These are phyloP conservation scores for Oryza longistaminata DNA, from an alignment of 176 grass and related monocot species.

Conservation along the genomic window DNA sequence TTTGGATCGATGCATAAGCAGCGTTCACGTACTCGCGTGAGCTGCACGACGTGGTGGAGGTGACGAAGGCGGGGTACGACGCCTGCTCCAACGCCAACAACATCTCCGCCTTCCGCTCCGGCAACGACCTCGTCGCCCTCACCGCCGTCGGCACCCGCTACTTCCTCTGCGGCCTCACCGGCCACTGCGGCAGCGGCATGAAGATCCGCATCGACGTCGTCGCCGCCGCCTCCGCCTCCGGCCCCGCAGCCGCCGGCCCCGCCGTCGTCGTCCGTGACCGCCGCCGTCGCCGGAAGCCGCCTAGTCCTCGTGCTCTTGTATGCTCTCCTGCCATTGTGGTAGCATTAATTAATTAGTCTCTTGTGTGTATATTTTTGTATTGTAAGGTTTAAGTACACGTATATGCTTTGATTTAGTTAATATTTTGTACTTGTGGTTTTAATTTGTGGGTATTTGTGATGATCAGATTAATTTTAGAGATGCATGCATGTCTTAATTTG, in stretches of 20 bases:
- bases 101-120: slow-evolving; percentile 43
- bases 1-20: not conserved
- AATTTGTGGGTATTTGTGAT: not conserved
- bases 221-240: not conserved
- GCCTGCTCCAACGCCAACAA: slow-evolving; percentile 55
- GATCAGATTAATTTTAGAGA: not conserved
- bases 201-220: slow-evolving; percentile 63
- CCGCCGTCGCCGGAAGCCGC: not conserved
- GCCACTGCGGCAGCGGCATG: slow-evolving; percentile 68
- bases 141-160: slow-evolving; percentile 48
- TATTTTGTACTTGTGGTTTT: not conserved
- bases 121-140: slow-evolving; percentile 65
- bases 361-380: not conserved
- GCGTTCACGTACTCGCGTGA: slow-evolving; percentile 56
- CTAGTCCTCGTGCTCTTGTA: not conserved
- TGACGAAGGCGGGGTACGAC: slow-evolving; percentile 42
- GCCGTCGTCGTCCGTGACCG: not conserved
- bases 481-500: not conserved
- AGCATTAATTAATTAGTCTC: no score
- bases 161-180: slow-evolving; percentile 75
- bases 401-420: not conserved
- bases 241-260: no score
- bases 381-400: not conserved
- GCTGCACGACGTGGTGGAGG: slow-evolving; percentile 81
- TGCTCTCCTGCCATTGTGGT: not conserved